phyloP scores from a whole-genome alignment of 2,329 filamentous ascomycete species.

The Diaporthe capsici region DNA sequence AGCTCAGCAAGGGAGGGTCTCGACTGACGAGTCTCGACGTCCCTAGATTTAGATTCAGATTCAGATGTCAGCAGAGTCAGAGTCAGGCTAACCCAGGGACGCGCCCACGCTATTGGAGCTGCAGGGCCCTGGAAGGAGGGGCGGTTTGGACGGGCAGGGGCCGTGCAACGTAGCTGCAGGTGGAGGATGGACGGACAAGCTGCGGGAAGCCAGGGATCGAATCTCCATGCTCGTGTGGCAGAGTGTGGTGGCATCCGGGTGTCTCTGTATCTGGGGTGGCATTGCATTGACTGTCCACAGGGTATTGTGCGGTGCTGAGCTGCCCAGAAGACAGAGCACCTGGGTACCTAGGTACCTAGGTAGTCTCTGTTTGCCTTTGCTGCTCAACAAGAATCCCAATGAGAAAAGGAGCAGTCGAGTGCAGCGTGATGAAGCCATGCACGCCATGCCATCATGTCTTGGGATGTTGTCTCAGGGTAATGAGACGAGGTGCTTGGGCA shows the following conservation, averaged over 20 bases:
- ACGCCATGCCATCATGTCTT: neutral
- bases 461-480: conserved; percentile 25
- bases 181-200: conserved; percentile 4
- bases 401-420: neutral
- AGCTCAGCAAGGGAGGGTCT: conserved; percentile 36
- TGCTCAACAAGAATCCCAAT: neutral
- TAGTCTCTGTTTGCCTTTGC: neutral
- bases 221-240: neutral
- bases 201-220: conserved; percentile 16
- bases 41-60: conserved; percentile 35
- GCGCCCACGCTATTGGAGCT: conserved; percentile 29
- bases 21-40: conserved; percentile 29
- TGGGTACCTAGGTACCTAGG: too few relatives aligned
- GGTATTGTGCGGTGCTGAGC: neutral
- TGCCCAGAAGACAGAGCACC: neutral
- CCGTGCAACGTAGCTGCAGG: neutral
- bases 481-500: conserved; percentile 1
- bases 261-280: conserved; percentile 9
- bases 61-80: conserved; percentile 35
- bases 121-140: conserved; percentile 5
- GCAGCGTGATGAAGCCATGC: neutral
- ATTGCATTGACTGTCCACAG: neutral
- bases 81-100: conserved; percentile 33
- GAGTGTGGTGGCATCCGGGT: neutral
- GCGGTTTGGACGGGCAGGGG: neutral